Base-by-base conservation (phyloP, 352 stramenopile species). In the Thalassiosira mediterranea region DNA sequence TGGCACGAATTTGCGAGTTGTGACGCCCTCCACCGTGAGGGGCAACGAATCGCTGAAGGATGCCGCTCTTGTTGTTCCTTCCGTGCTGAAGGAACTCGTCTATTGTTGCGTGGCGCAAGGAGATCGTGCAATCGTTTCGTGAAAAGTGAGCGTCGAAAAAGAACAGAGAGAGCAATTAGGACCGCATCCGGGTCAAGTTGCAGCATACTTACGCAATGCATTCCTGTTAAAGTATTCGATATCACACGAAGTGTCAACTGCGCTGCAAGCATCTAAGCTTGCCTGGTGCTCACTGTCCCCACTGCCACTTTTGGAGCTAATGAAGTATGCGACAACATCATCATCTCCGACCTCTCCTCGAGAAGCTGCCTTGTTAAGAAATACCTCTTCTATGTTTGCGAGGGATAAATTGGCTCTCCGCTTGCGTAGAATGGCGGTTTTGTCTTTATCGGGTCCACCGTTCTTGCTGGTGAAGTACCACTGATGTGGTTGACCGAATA, bases 221-320 rank as follows among this genome's bases (percentile, higher is more conserved):
- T 93, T 83, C 10, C 81, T 81, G 74, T 98, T 93, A 44, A 97
- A 95, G 68, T 98, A 98, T 77, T 98, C 95, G 70, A 98, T 98
- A 17, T 66, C 57, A n/a, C 59, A 78, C 1, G 47, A 63, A 28
- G 51, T 40, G 23, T 64, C 32, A 10, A 38, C 59, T 17, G 19
- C 51, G 56, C 40, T 61, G 31, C 26, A 66, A 15, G 51, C 51
- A 72, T 76, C 61, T 13, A 70, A 46, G 44, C 86, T 93, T 21
- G 81, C 79, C 1, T 21, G 40, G 13, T 70, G 51, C 59, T 51
- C 66, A 4, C 28, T 53, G 38, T 71, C 60, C 46, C 46, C 74
- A 28, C 53, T 54, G 54, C 81, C 49, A 56, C 48, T 68, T 23
- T 64, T 71, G 29, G 63, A 71, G 42, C 26, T 91, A 37, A 98